These are phyloP conservation scores for Crithidia expoeki DNA, from an alignment of 208 protist species.

Conservation along the genomic window DNA sequence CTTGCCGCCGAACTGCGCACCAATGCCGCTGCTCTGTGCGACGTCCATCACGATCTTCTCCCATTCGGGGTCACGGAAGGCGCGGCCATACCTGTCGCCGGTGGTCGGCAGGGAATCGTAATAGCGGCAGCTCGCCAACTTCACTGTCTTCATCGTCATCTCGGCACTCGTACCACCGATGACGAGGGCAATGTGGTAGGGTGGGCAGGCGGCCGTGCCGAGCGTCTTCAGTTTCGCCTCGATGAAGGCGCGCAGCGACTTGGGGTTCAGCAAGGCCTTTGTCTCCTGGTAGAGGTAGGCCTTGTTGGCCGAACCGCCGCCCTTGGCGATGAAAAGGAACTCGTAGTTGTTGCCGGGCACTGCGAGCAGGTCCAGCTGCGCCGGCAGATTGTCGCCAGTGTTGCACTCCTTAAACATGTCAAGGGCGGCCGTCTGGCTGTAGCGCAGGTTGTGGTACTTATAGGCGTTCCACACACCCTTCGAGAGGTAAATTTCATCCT, in stretches of 20 bases:
- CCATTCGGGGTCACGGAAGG: constrained; percentile 96
- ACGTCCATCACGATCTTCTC: constrained; percentile 93
- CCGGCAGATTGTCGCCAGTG: constrained; percentile 97
- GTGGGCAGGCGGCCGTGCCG: constrained; percentile 98
- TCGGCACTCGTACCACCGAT: constrained; percentile 97
- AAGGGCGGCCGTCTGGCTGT: constrained; percentile 95
- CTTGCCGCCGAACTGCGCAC: constrained; percentile 98
- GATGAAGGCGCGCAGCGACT: constrained; percentile 92
- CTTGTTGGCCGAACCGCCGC: constrained; percentile 98
- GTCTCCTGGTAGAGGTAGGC: constrained; percentile 97
- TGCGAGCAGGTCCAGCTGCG: constrained; percentile 97
- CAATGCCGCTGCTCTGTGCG: constrained; percentile 92
- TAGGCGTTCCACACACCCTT: constrained; percentile 97
- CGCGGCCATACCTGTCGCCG: constrained; percentile 90
- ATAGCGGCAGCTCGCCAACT: constrained; percentile 94
- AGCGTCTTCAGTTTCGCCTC: constrained; percentile 94
- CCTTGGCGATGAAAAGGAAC: constrained; percentile 98
- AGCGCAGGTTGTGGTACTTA: constrained; percentile 95
- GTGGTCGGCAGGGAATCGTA: constrained; percentile 96
- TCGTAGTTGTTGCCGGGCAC: constrained; percentile 94
- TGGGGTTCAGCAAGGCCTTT: constrained; percentile 95
- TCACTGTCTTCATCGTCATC: constrained; percentile 98
- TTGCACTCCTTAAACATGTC: constrained; percentile 98
- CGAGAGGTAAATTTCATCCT: constrained; percentile 95
- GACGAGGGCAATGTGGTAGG: constrained; percentile 97